Percentiles rank a stretch among this genome's conserved stretches.
phyloP scores from a whole-genome alignment of 1,284 basidiomycete genomes.

The Tilletiaria anomala region DNA sequence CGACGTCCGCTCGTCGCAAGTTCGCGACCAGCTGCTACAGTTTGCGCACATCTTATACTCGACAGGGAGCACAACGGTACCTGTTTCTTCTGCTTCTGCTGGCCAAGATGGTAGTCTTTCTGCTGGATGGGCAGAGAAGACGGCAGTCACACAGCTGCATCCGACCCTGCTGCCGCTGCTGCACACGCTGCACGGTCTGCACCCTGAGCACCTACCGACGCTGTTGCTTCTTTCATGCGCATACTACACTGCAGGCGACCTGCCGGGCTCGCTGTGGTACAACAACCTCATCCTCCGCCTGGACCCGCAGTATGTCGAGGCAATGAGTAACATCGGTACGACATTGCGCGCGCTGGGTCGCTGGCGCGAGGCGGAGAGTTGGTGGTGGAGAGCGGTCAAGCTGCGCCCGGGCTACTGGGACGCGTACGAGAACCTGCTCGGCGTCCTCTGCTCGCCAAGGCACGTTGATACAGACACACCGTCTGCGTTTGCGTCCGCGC shows the following conservation, averaged over 20 bases:
- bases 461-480: too few species aligned
- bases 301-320: constrained; percentile 42
- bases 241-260: constrained; percentile 28
- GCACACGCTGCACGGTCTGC: constrained; percentile 28
- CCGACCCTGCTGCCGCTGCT: constrained; percentile 30
- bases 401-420: constrained; percentile 44
- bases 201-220: constrained; percentile 27
- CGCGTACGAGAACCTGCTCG: constrained; percentile 43
- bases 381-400: constrained; percentile 45
- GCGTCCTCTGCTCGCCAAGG: constrained; percentile 41
- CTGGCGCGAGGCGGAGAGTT: constrained; percentile 41
- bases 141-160: constrained; percentile 11
- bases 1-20: constrained; percentile 14
- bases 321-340: constrained; percentile 46
- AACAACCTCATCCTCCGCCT: constrained; percentile 36
- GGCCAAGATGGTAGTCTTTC: background rate
- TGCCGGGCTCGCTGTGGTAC: constrained; percentile 37
- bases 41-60: constrained; percentile 33
- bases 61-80: constrained; percentile 6
- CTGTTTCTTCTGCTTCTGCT: background rate
- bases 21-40: constrained; percentile 33
- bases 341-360: constrained; percentile 43
- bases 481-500: too few species aligned
- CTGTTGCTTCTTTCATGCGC: constrained; percentile 32
- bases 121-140: too few species aligned